Conservation (phyloP, 2,329 filamentous ascomycete genomes). For the Didymosphaeria variabile region DNA sequence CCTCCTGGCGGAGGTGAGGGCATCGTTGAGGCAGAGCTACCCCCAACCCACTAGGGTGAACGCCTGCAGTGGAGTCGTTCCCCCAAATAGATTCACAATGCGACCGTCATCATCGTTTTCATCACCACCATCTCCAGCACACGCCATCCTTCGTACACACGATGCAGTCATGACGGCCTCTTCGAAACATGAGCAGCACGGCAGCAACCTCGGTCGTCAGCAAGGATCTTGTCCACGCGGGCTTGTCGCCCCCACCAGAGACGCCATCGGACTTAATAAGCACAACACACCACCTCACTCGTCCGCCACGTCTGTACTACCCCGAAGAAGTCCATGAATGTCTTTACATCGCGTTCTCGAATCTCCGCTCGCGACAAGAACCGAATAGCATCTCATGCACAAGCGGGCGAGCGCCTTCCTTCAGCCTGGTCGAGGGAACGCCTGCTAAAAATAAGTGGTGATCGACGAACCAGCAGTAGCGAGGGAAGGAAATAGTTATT, state of each 20-base stretch:
- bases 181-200: background rate
- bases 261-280: constrained; percentile 16
- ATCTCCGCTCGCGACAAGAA: constrained; percentile 4
- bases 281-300: constrained; percentile 12
- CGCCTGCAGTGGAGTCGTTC: too few relatives aligned
- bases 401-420: constrained; percentile 1
- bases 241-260: constrained; percentile 5
- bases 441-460: constrained; percentile 13
- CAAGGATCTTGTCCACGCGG: background rate
- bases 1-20: too few relatives aligned
- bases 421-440: constrained; percentile 8
- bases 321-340: background rate
- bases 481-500: background rate
- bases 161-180: background rate
- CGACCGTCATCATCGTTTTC: background rate
- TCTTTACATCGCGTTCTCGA: background rate
- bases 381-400: background rate
- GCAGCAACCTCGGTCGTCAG: background rate
- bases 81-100: background rate
- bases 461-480: background rate
- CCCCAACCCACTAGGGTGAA: too few relatives aligned
- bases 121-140: background rate
- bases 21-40: too few relatives aligned
- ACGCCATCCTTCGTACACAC: background rate
- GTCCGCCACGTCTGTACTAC: background rate